Base-by-base conservation (phyloP, 805 yeast genomes). In the Wickerhamiella sorbophila region DNA sequence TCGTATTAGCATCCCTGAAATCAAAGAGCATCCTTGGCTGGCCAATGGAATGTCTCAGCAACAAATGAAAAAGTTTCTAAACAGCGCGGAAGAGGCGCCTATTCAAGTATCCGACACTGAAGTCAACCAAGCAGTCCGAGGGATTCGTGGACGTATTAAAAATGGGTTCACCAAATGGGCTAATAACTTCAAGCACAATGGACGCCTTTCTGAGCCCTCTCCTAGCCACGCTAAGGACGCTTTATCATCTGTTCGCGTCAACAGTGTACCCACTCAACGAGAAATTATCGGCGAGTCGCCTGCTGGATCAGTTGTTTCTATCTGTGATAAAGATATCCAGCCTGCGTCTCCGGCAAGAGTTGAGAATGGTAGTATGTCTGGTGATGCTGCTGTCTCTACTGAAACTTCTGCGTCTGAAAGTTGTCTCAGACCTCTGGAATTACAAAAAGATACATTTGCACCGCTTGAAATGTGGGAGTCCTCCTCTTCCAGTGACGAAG, bases 21-120 rank as follows among this genome's bases (percentile, higher is more conserved):
- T 86, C 43, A 86, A 85, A 58, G 58, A 60, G 5, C 95, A 88
- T 59, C 81, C 84, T 1, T 86, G 93, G 63, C 62, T 72, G 1
- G 48, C 66, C 22, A 64, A 66, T 52, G 72, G 66, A 36, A 55
- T 73, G 46, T 48, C 60, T 5, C 45, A 50, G 8, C 52, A 49
- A 9, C 45, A 51, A 36, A 46, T 51, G 42, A 56, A 52, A 36
- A 54, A 58, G 44, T 59, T 63, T 49, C 26, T 55, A 40, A 50
- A 52, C 33, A 50, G 48, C 34, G 20, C 17, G 24, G 49, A 50
- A 29, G 57, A 51, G 51, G 51, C 60, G 63, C 72, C 66, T 52
- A 75, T 79, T 39, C 70, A 71, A 31, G 77, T 80, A 5, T 67
- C 79, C 2, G 70, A 67, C 37, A 78, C 77, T 44, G 94, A 85